phyloP scores from a whole-genome alignment of 768 basidiomycete genomes.

The Suillus occidentalis region DNA sequence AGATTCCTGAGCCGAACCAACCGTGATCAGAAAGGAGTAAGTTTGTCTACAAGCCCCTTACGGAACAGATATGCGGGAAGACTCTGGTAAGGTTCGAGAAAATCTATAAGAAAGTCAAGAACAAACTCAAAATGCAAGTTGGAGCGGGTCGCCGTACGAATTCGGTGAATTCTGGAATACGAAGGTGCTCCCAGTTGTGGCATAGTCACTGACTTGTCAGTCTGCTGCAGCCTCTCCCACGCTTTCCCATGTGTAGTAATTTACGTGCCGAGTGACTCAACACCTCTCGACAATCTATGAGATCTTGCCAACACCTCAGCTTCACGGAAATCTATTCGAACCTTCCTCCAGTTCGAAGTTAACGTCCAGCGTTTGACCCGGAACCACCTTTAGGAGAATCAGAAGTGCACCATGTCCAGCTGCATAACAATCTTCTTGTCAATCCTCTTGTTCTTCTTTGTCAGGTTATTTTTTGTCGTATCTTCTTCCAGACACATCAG shows the following conservation, averaged over 20 bases:
- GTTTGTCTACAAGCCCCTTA: neutral
- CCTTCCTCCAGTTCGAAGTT: neutral
- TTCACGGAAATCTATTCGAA: neutral
- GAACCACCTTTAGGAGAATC: neutral
- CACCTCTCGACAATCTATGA: neutral
- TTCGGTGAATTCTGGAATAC: neutral
- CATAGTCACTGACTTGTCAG: neutral
- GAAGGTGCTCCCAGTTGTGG: neutral
- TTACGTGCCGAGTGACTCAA: neutral
- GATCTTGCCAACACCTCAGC: neutral
- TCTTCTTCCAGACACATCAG: neutral
- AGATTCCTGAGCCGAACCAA: neutral
- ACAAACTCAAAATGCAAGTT: neutral
- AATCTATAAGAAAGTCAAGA: constrained; percentile 2
- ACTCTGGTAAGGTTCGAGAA: neutral
- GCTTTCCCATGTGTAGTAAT: neutral
- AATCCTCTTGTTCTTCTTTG: neutral
- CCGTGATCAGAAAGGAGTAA: neutral
- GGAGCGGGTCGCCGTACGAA: no score
- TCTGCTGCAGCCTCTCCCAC: neutral
- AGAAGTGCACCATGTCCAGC: neutral
- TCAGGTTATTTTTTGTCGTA: neutral
- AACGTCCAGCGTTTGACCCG: neutral
- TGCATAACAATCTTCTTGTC: neutral
- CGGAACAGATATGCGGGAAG: neutral